phyloP scores from a whole-genome alignment of 257 asterid species.

The Euphrasia confusa region DNA sequence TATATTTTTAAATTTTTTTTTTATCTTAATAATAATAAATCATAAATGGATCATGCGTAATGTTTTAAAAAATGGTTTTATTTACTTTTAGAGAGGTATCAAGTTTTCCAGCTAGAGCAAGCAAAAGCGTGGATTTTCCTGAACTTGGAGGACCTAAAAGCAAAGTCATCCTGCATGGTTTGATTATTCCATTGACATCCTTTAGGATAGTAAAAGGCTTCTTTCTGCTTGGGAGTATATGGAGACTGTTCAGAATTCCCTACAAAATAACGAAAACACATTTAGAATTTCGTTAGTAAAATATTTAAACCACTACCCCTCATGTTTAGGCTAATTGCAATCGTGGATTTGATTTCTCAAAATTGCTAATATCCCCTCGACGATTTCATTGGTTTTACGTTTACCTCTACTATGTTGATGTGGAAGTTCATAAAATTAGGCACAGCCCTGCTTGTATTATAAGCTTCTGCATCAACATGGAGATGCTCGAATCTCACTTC shows the following conservation, averaged over 20 bases:
- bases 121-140: conserved; percentile 45
- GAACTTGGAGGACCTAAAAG: conserved; percentile 65
- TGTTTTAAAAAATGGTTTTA: neutral
- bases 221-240: conserved; percentile 39
- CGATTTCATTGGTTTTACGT: no score
- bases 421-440: conserved; percentile 44
- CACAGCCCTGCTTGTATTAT: conserved; percentile 37
- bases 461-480: conserved; percentile 34
- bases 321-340: no score
- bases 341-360: no score
- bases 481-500: conserved; percentile 40
- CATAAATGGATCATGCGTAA: no score
- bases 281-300: neutral
- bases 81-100: conserved; percentile 46
- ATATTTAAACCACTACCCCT: no score
- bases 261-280: no score
- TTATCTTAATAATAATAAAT: no score
- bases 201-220: conserved; percentile 46
- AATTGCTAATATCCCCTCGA: no score
- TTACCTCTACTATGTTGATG: conserved; percentile 50
- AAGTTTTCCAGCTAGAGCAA: conserved; percentile 63
- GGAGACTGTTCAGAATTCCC: conserved; percentile 37
- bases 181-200: conserved; percentile 55
- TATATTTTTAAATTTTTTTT: no score
- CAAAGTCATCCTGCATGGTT: conserved; percentile 55